phyloP scores from a whole-genome alignment of 768 basidiomycete genomes.

The Auriscalpium microsporum region DNA sequence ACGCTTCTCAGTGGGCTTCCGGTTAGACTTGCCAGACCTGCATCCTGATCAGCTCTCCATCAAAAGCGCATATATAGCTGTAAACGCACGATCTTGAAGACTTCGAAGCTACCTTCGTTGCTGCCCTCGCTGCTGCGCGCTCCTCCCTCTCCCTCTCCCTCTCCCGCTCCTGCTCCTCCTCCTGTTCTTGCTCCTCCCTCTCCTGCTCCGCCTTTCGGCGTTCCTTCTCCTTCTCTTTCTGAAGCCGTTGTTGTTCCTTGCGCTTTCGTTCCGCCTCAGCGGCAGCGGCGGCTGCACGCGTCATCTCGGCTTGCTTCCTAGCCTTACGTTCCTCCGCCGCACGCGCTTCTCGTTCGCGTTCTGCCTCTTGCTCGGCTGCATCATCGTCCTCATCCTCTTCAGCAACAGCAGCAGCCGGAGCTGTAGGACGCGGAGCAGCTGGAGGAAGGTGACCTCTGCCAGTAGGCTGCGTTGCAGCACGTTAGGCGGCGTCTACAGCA shows the following conservation, averaged over 20 bases:
- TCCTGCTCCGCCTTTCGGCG: constrained; percentile 24
- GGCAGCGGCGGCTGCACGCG: constrained; percentile 26
- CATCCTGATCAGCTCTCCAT: background rate
- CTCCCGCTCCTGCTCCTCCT: constrained; percentile 16
- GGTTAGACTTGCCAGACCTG: constrained; percentile 19
- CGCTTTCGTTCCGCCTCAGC: constrained; percentile 26
- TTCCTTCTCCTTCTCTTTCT: constrained; percentile 2
- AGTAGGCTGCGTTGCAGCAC: constrained; percentile 2
- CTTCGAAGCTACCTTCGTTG: constrained; percentile 32
- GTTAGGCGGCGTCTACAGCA: background rate
- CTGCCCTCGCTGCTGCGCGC: constrained; percentile 40
- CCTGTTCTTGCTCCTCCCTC: constrained; percentile 31
- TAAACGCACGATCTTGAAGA: too few relatives aligned
- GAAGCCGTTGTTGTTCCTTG: constrained; percentile 2
- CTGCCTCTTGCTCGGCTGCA: constrained; percentile 18
- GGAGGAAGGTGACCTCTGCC: constrained; percentile 10
- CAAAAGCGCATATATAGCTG: too few relatives aligned
- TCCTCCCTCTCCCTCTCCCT: constrained; percentile 32
- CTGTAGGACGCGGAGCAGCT: constrained; percentile 4
- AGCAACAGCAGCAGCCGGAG: background rate
- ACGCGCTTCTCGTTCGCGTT: constrained; percentile 19
- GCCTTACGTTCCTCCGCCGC: constrained; percentile 22
- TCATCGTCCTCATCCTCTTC: constrained; percentile 14
- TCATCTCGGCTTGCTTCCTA: constrained; percentile 28
- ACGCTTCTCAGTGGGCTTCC: constrained; percentile 13